Evolutionary conservation across 169 alveolate genomes (phyloP).

Genomic region (Plasmodium gonderi): DNA sequence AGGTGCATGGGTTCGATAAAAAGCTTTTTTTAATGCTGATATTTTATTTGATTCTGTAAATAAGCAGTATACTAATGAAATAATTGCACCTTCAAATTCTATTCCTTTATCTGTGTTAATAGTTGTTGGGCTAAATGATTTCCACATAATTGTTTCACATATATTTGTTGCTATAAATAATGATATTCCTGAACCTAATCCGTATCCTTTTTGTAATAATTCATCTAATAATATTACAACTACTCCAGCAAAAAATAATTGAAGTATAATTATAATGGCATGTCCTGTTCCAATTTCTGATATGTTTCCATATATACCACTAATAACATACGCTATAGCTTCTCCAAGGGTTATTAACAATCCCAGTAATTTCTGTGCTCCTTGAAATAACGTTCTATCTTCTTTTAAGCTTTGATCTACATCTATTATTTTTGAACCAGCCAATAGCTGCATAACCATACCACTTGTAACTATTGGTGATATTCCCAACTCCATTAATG

Average conservation of each 20-base stretch:
- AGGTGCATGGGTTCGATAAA: constrained; percentile 98
- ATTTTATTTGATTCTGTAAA: constrained; percentile 91
- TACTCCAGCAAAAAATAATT: constrained; percentile 99
- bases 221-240: constrained; percentile 99
- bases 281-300: constrained; percentile 97
- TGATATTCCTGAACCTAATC: constrained; percentile 99
- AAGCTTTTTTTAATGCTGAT: constrained; percentile 91
- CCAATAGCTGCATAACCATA: constrained; percentile 99
- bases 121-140: constrained; percentile 99
- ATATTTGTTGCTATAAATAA: constrained; percentile 99
- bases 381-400: constrained; percentile 98
- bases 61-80: constrained; percentile 97
- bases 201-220: constrained; percentile 99
- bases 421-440: constrained; percentile 99
- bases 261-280: constrained; percentile 96
- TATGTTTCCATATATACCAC: constrained; percentile 99
- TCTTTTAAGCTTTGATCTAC: constrained; percentile 98
- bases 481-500: constrained; percentile 99
- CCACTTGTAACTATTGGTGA: constrained; percentile 99
- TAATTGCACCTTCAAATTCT: constrained; percentile 99
- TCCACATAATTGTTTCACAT: constrained; percentile 99
- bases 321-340: constrained; percentile 98
- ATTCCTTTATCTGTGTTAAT: constrained; percentile 97
- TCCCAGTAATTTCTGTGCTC: constrained; percentile 97
- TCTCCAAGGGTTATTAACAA: constrained; percentile 98